A percentile compares a stretch with the other conserved stretches of the same genome.
phyloP scores from a whole-genome alignment of 192 early-diverging fungal species.

The Backusella tarrabulga region DNA sequence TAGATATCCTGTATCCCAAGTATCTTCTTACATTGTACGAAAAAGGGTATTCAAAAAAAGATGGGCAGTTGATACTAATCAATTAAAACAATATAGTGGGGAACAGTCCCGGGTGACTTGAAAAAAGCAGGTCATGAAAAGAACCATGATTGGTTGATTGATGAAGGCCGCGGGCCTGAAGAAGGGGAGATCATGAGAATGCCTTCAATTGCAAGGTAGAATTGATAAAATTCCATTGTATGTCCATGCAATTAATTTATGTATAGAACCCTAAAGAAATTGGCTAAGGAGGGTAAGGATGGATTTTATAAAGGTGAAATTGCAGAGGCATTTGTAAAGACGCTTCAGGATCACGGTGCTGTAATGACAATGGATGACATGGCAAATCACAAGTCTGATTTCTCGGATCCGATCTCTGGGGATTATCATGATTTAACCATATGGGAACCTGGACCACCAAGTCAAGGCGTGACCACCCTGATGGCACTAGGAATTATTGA shows the following conservation, averaged over 20 bases:
- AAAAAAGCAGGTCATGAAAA: neutral
- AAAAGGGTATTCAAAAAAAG: neutral
- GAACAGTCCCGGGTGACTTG: slow-evolving; percentile 11
- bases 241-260: neutral
- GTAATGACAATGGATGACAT: slow-evolving; percentile 68
- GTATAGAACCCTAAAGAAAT: slow-evolving; percentile 44
- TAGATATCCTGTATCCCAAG: slow-evolving; percentile 14
- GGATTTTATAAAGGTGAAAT: slow-evolving; percentile 73
- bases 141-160: slow-evolving; percentile 46
- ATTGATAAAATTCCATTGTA: neutral
- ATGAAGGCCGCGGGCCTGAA: slow-evolving; percentile 47
- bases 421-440: slow-evolving; percentile 57
- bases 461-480: slow-evolving; percentile 68
- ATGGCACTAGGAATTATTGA: slow-evolving; percentile 67
- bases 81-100: slow-evolving; percentile 31
- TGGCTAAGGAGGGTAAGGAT: slow-evolving; percentile 60
- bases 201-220: slow-evolving; percentile 52
- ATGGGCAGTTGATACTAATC: neutral
- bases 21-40: slow-evolving; percentile 22
- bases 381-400: slow-evolving; percentile 44
- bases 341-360: slow-evolving; percentile 49
- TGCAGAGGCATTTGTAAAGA: slow-evolving; percentile 64
- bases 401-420: slow-evolving; percentile 56
- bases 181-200: slow-evolving; percentile 60
- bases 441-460: slow-evolving; percentile 71